Evolutionary conservation across 1,139 yeast genomes (phyloP), one percentile per base, ranked within the genome.

Genomic region (Debaryomyces subglobosus): DNA sequence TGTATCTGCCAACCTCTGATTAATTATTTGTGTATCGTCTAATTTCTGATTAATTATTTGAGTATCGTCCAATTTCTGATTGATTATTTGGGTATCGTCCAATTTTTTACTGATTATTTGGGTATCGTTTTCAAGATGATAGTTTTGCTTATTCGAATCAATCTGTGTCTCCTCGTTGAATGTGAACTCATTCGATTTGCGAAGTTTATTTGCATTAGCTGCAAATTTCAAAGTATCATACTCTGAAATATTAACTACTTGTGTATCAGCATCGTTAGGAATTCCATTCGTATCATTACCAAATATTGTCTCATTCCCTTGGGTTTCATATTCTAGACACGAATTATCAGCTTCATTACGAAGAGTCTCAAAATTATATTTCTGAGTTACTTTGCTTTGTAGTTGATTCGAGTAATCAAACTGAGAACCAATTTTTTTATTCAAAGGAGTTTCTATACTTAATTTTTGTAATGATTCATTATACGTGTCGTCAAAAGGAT

Each of bases 401-500:
- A 27, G 3, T 39, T 25, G 20, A 10, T 27, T 4, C 7, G 25
- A 27, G 4, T 39, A 25, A 25, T 18, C 10, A 5, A 18, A 13
- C 9, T 24, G 20, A 10, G 12, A 15, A 20, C 13, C 23, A 24
- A 24, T 10, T 34, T 24, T 34, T 5, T 20, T 24, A 23, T 15
- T 24, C 9, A 15, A 9, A 20, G 41, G 40, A 4, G 41, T 43
- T 5, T 29, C 18, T 4, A 25, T 24, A 5, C 20, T 18, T 15
- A 36, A 13, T 12, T 43, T 33, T 38, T 13, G 20, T 27, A n/a
- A 20, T 27, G 35, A 12, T n/a, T 38, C 41, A 38, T 38, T 30
- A n/a, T 45, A 48, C 9, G 43, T 38, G 12, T 47, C 48, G 1
- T 52, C 52, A 46, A 50, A 50, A 6, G 55, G 55, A 25, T 52